Evolutionary conservation across 1,284 basidiomycete genomes (phyloP).

Genomic region (Violaceomyces palustris): DNA sequence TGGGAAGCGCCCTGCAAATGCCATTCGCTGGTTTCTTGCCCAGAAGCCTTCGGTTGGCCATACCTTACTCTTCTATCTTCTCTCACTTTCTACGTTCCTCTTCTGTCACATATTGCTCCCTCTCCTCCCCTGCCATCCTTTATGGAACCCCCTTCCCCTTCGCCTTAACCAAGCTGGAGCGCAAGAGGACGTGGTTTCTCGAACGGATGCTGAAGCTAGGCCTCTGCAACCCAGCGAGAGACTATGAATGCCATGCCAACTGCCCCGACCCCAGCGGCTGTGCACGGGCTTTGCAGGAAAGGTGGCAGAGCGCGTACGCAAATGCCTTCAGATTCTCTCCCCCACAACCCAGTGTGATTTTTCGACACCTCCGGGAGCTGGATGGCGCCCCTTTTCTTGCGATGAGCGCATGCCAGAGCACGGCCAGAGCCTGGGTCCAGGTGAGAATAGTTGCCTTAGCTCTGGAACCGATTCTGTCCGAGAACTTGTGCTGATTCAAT

Average conservation of each 20-base stretch:
- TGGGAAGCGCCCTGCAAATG: too few species aligned
- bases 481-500: too few species aligned
- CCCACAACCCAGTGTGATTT: conserved; percentile 59
- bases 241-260: conserved; percentile 68
- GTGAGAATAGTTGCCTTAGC: neutral
- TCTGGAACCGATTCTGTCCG: neutral
- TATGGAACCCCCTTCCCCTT: too few species aligned
- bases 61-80: too few species aligned
- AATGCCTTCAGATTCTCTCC: conserved; percentile 82
- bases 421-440: conserved; percentile 24
- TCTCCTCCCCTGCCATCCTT: too few species aligned
- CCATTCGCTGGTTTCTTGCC: too few species aligned
- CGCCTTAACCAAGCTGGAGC: conserved; percentile 27
- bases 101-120: too few species aligned
- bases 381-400: conserved; percentile 6
- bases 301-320: conserved; percentile 81
- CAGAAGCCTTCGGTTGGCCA: too few species aligned
- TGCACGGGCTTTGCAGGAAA: conserved; percentile 83
- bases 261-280: conserved; percentile 76
- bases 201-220: conserved; percentile 88
- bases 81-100: too few species aligned
- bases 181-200: conserved; percentile 54
- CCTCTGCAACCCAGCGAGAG: conserved; percentile 74
- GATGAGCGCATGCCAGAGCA: conserved; percentile 18
- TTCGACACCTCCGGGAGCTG: conserved; percentile 27